phyloP scores from a whole-genome alignment of 78 protist genomes.

The Pigoraptor vietnamica region DNA sequence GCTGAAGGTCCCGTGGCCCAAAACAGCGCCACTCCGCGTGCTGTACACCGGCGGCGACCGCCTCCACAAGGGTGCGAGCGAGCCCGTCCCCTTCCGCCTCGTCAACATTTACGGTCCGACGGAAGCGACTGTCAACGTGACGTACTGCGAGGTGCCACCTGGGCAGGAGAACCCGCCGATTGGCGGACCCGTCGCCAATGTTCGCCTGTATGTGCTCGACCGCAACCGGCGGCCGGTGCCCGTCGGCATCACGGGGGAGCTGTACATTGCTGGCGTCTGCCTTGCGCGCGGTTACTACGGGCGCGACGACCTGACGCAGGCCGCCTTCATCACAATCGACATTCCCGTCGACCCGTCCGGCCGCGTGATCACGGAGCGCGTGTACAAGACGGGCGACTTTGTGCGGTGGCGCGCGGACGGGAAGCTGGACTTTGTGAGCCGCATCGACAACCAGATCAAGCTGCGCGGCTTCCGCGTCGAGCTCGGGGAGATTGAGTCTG shows the following conservation, averaged over 20 bases:
- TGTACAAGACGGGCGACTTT: slow-evolving; percentile 49
- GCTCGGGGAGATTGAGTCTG: slow-evolving; percentile 19
- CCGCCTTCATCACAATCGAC: background rate
- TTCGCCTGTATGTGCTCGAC: slow-evolving; percentile 30
- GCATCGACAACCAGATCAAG: slow-evolving; percentile 39
- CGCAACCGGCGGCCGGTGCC: slow-evolving; percentile 22
- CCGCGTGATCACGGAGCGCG: background rate
- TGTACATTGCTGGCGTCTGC: slow-evolving; percentile 35
- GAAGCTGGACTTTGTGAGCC: slow-evolving; percentile 9
- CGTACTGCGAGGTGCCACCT: background rate
- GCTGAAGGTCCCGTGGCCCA: background rate
- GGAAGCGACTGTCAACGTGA: background rate
- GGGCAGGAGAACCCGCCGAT: background rate
- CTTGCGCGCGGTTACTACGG: slow-evolving; percentile 42
- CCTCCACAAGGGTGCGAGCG: background rate
- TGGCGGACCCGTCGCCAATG: slow-evolving; percentile 10
- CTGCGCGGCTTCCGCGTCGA: slow-evolving; percentile 45
- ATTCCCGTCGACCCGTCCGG: background rate
- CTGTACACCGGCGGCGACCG: background rate
- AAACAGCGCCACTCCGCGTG: background rate
- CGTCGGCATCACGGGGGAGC: slow-evolving; percentile 51
- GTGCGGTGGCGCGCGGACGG: slow-evolving; percentile 21
- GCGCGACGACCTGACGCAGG: slow-evolving; percentile 34
- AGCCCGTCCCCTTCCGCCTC: background rate
- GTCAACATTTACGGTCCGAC: background rate